These are phyloP conservation scores for Teunomyces funiuensis DNA, from an alignment of 805 yeast genomes.

Conservation along the genomic window DNA sequence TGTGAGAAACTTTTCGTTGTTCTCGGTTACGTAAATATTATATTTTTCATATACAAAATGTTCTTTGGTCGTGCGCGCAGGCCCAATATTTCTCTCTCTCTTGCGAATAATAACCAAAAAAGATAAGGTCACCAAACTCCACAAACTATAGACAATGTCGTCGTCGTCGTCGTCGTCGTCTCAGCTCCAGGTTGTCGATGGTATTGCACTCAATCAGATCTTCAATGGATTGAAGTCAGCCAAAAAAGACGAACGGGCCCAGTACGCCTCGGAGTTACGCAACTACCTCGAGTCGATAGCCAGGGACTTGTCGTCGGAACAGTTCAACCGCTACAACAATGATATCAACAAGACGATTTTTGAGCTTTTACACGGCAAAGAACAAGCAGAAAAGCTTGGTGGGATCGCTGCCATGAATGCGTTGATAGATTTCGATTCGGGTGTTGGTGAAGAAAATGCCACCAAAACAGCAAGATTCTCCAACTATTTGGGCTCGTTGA, in stretches of 20 bases:
- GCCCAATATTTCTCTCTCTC: constrained; percentile 4
- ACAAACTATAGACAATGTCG: too few relatives aligned
- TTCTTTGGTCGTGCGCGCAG: constrained; percentile 6
- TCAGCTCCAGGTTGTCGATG: constrained; percentile 41
- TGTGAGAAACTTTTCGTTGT: constrained; percentile 93
- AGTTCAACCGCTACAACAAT: constrained; percentile 75
- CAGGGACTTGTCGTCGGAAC: constrained; percentile 80
- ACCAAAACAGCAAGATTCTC: constrained; percentile 88
- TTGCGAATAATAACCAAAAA: background rate
- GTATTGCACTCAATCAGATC: constrained; percentile 52
- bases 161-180: constrained; percentile 28
- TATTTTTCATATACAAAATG: background rate
- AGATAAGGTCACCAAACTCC: constrained; percentile 1
- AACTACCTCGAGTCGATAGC: constrained; percentile 70
- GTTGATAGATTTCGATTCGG: constrained; percentile 79
- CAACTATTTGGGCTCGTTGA: constrained; percentile 77
- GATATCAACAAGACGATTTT: constrained; percentile 85
- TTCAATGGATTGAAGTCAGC: constrained; percentile 48
- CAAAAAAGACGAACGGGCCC: constrained; percentile 42
- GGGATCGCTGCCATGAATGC: constrained; percentile 91
- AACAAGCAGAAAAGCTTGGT: constrained; percentile 72
- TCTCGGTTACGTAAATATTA: constrained; percentile 70
- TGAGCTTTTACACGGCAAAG: constrained; percentile 76
- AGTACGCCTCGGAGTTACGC: constrained; percentile 70
- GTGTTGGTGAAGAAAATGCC: constrained; percentile 73